Conservation (phyloP, 140 eudicot genomes). For the Anethum foeniculum region DNA sequence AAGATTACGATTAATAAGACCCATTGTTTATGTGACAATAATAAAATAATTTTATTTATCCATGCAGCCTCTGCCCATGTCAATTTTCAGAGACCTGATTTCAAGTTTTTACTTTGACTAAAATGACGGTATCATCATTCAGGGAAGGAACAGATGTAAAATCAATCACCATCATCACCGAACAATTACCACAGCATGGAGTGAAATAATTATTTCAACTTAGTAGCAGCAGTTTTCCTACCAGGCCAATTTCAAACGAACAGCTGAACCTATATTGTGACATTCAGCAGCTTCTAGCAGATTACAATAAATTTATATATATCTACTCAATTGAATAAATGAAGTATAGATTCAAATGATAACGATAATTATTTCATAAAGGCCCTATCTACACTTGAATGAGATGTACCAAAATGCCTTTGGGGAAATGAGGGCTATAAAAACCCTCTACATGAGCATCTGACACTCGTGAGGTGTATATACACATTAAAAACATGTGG, state of each 20-base stretch:
- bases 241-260: neutral
- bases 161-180: neutral
- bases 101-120: neutral
- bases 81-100: neutral
- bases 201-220: neutral
- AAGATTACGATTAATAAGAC: neutral
- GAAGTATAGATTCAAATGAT: neutral
- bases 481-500: too few relatives aligned
- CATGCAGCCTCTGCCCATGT: neutral
- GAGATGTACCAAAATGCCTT: too few relatives aligned
- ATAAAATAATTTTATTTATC: neutral
- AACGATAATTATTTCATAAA: neutral
- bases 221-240: neutral
- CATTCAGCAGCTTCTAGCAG: neutral
- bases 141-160: neutral
- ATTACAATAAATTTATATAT: neutral
- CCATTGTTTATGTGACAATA: neutral
- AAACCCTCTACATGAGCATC: too few relatives aligned
- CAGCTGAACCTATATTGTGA: neutral
- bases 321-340: neutral
- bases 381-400: too few relatives aligned
- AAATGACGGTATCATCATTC: neutral
- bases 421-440: too few relatives aligned
- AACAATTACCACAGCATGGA: neutral
- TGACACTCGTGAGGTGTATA: too few relatives aligned